These are phyloP conservation scores for Eucalyptus cloeziana DNA, from an alignment of 345 rosid genomes.

Conservation along the genomic window DNA sequence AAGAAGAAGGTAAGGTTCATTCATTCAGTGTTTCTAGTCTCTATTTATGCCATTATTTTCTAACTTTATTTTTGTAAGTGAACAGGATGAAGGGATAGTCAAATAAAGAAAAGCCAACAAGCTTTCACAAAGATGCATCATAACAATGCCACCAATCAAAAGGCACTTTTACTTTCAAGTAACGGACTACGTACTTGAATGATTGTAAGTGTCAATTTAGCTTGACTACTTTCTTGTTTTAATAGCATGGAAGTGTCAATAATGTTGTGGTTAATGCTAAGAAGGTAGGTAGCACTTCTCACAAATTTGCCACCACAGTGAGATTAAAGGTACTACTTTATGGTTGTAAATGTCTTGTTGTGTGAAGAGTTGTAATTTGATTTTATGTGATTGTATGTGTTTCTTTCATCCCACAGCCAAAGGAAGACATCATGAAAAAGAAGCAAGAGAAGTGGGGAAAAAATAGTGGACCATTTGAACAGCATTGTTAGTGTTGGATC, in stretches of 20 bases:
- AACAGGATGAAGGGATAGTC: not conserved
- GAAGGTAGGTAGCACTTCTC: not conserved
- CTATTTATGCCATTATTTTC: not conserved
- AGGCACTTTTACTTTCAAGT: not conserved
- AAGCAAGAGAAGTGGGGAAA: not conserved
- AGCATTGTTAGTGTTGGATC: not conserved
- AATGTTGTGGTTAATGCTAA: not conserved
- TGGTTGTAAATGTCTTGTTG: not conserved
- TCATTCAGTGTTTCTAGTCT: rapidly evolving
- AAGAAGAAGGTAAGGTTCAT: not conserved
- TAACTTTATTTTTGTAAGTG: not conserved
- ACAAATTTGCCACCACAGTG: rapidly evolving
- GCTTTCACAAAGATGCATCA: not conserved
- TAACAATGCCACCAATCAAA: not conserved
- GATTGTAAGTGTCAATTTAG: not conserved
- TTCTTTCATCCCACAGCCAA: rapidly evolving
- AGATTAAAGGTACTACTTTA: not conserved
- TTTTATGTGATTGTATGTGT: not conserved
- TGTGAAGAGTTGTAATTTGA: not conserved
- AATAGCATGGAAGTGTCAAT: rapidly evolving
- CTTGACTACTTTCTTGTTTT: not conserved
- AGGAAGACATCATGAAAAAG: not conserved
- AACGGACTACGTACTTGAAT: rapidly evolving
- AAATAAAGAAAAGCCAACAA: too few species aligned
- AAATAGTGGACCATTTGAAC: not conserved